Conservation (phyloP, 2,329 filamentous ascomycete genomes). For the Ceratocystis colombiana region DNA sequence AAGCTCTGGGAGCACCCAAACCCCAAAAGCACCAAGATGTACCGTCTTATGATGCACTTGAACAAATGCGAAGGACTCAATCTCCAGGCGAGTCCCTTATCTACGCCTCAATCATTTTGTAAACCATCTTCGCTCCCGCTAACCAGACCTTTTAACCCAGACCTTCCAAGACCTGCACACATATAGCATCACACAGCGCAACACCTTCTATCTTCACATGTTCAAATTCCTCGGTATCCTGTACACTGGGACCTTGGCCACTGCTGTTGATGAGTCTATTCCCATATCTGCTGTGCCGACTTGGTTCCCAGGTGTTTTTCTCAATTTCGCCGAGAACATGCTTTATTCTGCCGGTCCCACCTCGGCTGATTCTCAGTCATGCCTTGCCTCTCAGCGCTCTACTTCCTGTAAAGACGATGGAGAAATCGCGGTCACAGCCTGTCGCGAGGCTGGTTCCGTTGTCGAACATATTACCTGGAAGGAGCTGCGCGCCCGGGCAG, state of each 20-base stretch:
- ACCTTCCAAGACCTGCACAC: constrained; percentile 59
- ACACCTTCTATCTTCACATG: constrained; percentile 55
- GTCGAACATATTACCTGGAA: constrained; percentile 54
- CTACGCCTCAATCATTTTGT: background rate
- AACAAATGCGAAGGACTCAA: constrained; percentile 48
- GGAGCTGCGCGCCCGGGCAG: constrained; percentile 52
- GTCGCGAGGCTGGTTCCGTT: constrained; percentile 54
- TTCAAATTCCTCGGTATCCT: constrained; percentile 53
- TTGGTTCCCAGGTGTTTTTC: constrained; percentile 64
- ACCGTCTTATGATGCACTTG: constrained; percentile 53
- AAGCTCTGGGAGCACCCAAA: constrained; percentile 61
- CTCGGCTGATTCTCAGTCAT: constrained; percentile 32
- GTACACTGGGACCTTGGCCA: constrained; percentile 48
- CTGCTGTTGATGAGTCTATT: constrained; percentile 57
- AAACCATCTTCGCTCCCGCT: background rate
- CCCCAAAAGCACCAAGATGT: constrained; percentile 54
- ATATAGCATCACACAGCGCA: constrained; percentile 54
- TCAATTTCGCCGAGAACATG: constrained; percentile 76
- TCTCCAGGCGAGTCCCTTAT: constrained; percentile 43
- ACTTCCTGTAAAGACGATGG: constrained; percentile 58
- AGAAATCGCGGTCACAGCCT: constrained; percentile 61
- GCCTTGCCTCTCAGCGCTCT: constrained; percentile 35
- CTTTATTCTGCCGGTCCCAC: constrained; percentile 45
- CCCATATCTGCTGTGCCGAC: constrained; percentile 61
- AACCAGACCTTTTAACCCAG: constrained; percentile 32